Base-by-base conservation (phyloP, 768 basidiomycete genomes). In the Tulasnella sp. region DNA sequence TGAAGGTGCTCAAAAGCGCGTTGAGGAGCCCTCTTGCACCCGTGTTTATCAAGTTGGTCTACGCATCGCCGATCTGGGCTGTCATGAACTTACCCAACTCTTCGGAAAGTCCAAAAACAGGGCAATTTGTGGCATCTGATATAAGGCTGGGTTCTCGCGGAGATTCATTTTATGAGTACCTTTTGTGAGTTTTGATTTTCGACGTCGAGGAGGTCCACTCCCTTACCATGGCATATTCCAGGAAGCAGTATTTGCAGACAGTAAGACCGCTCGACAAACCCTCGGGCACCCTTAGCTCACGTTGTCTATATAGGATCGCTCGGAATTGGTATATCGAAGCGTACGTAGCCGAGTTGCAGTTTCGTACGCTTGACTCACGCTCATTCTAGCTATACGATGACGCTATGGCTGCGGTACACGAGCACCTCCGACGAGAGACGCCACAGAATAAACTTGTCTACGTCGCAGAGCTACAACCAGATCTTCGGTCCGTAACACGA, bases 151-250 rank as follows among this genome's bases (percentile, higher is more conserved):
- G 93, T 23, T 92, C 91, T 29, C 77, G 92, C 39, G 93, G 84
- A 32, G 93, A 98, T 68, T 91, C 88, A 2, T 97, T 82, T 70
- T 98, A 96, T 66, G 93, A 94, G 67, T 91, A 92, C 66, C 69
- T 91, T 15, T 65, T 92, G 85, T 86, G 60, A 71, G 79, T 68
- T 21, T 48, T 19, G 21, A 25, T 12, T 3, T 6, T n/a, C 15
- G 8, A 45, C 23, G 8, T 12, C 50, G 48, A 40, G 14, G 29
- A 50, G 15, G 6, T 23, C 29, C 29, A 32, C 32, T n/a, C 27
- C 9, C 23, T 40, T 15, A 36, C 32, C n/a, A 14, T 61, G 15
- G 12, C 43, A 54, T 48, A 54, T 53, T 32, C 3, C 43, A 68
- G 80, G 50, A 88, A 88, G 66, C 86, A 89, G 67, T 89, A 80